Percentiles rank a stretch among this genome's conserved stretches.
Evolutionary conservation across 75 land plant species (phyloP).

Genomic region (Larix kaempferi): DNA sequence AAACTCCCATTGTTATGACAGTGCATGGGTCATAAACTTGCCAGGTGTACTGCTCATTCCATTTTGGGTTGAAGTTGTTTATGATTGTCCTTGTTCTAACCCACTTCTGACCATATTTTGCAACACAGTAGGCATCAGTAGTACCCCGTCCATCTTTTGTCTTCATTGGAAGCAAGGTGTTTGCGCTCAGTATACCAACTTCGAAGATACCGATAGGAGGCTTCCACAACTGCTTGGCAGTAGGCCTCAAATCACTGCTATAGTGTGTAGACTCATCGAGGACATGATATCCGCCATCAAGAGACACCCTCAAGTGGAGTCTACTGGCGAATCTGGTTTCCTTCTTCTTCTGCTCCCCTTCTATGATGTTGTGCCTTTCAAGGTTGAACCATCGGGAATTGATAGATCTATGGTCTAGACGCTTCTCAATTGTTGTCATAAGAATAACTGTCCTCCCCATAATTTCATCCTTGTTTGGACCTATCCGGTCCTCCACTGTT

Average conservation of each 20-base stretch:
- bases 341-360: conserved; percentile 23
- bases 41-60: conserved; percentile 73
- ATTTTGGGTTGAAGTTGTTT: conserved; percentile 24
- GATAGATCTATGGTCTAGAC: conserved; percentile 44
- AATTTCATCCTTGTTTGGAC: conserved; percentile 32
- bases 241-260: conserved; percentile 35
- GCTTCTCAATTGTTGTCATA: conserved; percentile 22
- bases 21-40: conserved; percentile 83
- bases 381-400: conserved; percentile 41
- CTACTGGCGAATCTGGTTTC: conserved; percentile 42
- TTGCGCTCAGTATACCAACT: conserved; percentile 27
- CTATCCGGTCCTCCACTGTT: conserved; percentile 49
- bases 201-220: conserved; percentile 31
- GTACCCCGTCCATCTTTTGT: conserved; percentile 31
- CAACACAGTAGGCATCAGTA: conserved; percentile 52
- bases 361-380: conserved; percentile 32
- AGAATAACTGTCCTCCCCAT: conserved; percentile 40
- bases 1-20: conserved; percentile 77
- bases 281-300: conserved; percentile 39
- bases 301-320: conserved; percentile 22
- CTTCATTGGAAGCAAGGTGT: conserved; percentile 34
- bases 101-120: conserved; percentile 56
- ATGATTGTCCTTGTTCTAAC: conserved; percentile 41
- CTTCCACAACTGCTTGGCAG: conserved; percentile 27
- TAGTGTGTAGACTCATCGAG: conserved; percentile 41